These are phyloP conservation scores for Candida dajiaensis DNA, from an alignment of 805 yeast genomes.

Conservation along the genomic window DNA sequence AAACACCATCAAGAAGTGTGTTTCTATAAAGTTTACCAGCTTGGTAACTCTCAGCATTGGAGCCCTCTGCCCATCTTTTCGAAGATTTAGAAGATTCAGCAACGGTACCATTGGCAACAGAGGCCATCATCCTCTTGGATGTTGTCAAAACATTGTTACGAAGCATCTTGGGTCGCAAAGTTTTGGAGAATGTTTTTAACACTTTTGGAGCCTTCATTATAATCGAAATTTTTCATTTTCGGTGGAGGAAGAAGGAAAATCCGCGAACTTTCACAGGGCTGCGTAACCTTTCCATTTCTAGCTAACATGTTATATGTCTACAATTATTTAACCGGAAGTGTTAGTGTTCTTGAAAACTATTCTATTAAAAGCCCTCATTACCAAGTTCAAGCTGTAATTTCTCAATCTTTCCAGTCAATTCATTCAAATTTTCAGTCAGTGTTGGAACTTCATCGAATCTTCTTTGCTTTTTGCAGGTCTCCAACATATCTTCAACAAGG, in stretches of 20 bases:
- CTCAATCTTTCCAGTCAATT: slow-evolving; percentile 44
- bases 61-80: slow-evolving; percentile 26
- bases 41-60: slow-evolving; percentile 23
- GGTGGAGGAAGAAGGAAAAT: background rate
- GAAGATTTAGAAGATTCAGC: background rate
- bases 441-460: slow-evolving; percentile 71
- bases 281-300: background rate
- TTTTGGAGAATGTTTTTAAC: background rate
- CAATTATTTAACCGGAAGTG: too few relatives aligned
- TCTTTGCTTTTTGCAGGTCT: slow-evolving; percentile 56
- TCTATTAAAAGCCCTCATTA: slow-evolving; percentile 38
- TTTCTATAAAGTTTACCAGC: slow-evolving; percentile 17
- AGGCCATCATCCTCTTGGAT: slow-evolving; percentile 11
- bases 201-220: background rate
- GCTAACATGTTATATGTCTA: too few relatives aligned
- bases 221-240: background rate
- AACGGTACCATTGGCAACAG: slow-evolving; percentile 3
- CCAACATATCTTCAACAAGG: slow-evolving; percentile 59
- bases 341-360: too few relatives aligned
- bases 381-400: slow-evolving; percentile 49
- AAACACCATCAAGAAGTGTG: slow-evolving; percentile 29
- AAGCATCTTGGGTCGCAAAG: slow-evolving; percentile 1
- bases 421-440: slow-evolving; percentile 51
- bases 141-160: slow-evolving; percentile 8
- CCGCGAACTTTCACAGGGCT: background rate